These are phyloP conservation scores for Cystofilobasidium capitatum DNA, from an alignment of 768 basidiomycete species.

Conservation along the genomic window DNA sequence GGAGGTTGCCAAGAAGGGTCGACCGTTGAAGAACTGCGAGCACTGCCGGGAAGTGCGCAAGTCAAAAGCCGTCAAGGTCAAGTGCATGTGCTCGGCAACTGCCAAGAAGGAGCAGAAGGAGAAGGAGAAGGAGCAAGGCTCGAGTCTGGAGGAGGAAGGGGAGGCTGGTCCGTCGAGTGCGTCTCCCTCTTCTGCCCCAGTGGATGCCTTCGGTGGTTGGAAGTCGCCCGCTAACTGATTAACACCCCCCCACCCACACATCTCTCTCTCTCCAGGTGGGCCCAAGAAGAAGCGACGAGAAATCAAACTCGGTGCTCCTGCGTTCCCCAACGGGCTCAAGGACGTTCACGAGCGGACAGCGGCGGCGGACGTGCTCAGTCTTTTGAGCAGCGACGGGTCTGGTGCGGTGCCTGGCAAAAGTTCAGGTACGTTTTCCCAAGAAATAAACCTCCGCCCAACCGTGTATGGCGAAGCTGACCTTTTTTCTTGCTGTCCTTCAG, in stretches of 20 bases:
- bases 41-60: slow-evolving; percentile 27
- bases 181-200: background rate
- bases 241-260: background rate
- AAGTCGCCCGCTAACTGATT: background rate
- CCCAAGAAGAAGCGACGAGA: slow-evolving; percentile 20
- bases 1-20: slow-evolving; percentile 15
- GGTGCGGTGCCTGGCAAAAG: background rate
- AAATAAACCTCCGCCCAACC: too few species aligned
- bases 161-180: background rate
- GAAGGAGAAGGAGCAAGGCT: background rate
- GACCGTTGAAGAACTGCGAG: slow-evolving; percentile 20
- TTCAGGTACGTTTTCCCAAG: background rate
- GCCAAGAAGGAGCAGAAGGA: background rate
- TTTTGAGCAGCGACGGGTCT: background rate
- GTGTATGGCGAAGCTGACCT: background rate
- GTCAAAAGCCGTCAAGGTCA: slow-evolving; percentile 24
- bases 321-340: slow-evolving; percentile 25
- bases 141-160: background rate
- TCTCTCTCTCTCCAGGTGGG: too few species aligned
- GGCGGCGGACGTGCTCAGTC: slow-evolving; percentile 18
- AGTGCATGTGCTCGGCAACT: slow-evolving; percentile 21
- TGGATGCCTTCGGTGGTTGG: too few species aligned
- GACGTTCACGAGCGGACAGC: slow-evolving; percentile 18
- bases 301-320: slow-evolving; percentile 4
- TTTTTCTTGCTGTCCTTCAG: background rate